Percentiles rank a stretch among this genome's conserved stretches.
Conservation (phyloP, 306 rosid genomes). For the Sophora flavescens region DNA sequence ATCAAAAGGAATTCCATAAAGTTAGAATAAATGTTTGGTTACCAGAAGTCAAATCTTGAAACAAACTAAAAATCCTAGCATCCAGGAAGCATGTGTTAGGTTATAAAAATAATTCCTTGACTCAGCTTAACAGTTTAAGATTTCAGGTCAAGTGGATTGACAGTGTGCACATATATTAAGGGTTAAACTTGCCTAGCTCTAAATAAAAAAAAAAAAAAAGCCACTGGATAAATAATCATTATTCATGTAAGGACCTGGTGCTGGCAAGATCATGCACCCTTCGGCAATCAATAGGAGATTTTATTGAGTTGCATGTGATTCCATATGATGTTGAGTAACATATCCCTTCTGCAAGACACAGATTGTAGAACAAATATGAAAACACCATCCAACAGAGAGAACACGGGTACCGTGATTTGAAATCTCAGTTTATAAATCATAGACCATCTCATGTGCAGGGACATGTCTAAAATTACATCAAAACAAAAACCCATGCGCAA, state of each 20-base stretch:
- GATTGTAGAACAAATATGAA: slow-evolving; percentile 46
- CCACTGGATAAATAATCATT: slow-evolving; percentile 28
- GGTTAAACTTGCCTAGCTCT: slow-evolving; percentile 23
- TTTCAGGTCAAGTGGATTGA: slow-evolving; percentile 37
- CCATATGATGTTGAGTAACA: slow-evolving; percentile 63
- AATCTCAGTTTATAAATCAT: slow-evolving; percentile 7
- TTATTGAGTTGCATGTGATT: slow-evolving; percentile 59
- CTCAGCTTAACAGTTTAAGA: slow-evolving; percentile 5
- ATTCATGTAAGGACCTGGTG: slow-evolving; percentile 56
- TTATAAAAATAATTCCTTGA: slow-evolving; percentile 6
- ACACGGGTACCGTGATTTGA: slow-evolving; percentile 1
- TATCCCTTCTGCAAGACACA: slow-evolving; percentile 70
- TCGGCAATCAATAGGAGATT: slow-evolving; percentile 63
- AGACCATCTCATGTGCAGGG: neutral
- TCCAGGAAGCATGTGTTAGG: slow-evolving; percentile 17
- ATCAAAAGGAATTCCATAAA: neutral
- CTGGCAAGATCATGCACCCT: slow-evolving; percentile 57
- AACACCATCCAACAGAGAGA: slow-evolving; percentile 30
- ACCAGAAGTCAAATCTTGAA: slow-evolving; percentile 18
- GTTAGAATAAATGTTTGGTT: slow-evolving; percentile 21
- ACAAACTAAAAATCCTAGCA: slow-evolving; percentile 20
- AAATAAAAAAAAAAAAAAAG: neutral
- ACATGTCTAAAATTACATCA: slow-evolving; percentile 7
- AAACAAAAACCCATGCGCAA: slow-evolving; percentile 5
- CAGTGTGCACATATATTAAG: neutral